Evolutionary conservation across 2,329 filamentous ascomycete genomes (phyloP).

Genomic region (Paracoccidioides brasiliensis): DNA sequence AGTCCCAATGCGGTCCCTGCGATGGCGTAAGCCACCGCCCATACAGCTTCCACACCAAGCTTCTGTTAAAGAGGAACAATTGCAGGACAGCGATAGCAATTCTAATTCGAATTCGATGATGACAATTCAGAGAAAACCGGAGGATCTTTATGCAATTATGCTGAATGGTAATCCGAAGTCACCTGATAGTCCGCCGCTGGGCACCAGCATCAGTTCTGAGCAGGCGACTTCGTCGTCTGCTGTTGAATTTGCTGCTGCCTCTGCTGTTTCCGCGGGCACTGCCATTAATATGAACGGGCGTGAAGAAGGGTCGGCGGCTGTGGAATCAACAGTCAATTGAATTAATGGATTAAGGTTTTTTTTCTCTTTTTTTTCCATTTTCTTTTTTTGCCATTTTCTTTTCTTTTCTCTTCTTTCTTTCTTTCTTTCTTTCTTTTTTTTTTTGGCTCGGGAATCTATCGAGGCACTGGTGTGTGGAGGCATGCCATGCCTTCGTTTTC

Average conservation of each 20-base stretch:
- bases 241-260: neutral
- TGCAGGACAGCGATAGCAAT: neutral
- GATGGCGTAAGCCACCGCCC: constrained; percentile 1
- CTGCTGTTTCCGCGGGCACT: neutral
- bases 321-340: neutral
- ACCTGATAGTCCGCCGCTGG: neutral
- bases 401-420: neutral
- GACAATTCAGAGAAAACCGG: neutral
- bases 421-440: neutral
- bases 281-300: neutral
- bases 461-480: too few relatives aligned
- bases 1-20: neutral
- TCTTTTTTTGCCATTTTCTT: neutral
- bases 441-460: neutral
- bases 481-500: too few relatives aligned
- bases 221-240: neutral
- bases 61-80: neutral
- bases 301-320: neutral
- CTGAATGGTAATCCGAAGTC: neutral
- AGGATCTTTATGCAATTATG: neutral
- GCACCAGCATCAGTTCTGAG: neutral
- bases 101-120: neutral
- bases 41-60: neutral
- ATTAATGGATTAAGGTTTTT: neutral
- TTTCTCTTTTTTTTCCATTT: neutral